Evolutionary conservation across 768 basidiomycete species (phyloP), one percentile per base, ranked within the genome.

Genomic region (Amanita molliuscula): DNA sequence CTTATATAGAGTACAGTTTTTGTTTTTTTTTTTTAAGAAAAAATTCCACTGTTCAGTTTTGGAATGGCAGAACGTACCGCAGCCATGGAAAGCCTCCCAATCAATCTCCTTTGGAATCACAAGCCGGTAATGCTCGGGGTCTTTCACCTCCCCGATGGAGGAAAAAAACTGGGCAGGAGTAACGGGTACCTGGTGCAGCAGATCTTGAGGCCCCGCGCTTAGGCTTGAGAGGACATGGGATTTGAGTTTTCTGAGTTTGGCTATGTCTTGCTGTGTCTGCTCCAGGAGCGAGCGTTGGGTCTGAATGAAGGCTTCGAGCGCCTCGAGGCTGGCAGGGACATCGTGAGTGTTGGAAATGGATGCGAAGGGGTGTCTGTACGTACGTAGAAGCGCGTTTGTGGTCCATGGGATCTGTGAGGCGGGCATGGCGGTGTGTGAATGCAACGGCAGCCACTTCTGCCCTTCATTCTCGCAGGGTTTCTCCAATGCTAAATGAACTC

Each of bases 301-400:
- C 49, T 75, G 69, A 54, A 88, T 74, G 64, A 81, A 88, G 43
- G 66, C 66, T 57, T 78, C 74, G 56, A 88, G 81, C 69, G 81
- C 82, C 63, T 82, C 73, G 56, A 79, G 63, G 58, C 80, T 82
- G 48, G 18, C 21, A 15, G 25, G 9, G 23, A 50, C n/a, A 41
- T 23, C 7, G 47, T 28, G 50, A 44, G 45, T 28, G 36, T 31
- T 31, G 0, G 43, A 33, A 29, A 33, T 18, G 23, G 18, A 23
- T 20, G 7, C n/a, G 23, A 37, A 25, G 8, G 8, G 35, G 10
- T n/a, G 35, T n/a, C 9, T 28, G n/a, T 44, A 61, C 68, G 18
- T 59, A 72, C 70, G 68, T 72, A 54, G 67, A 61, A 56, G 63
- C 64, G 62, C 67, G 62, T 48, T 60, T 60, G 45, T 62, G 56